phyloP scores from a whole-genome alignment of 495 filamentous ascomycete genomes.

The Penicillium verhagenii region DNA sequence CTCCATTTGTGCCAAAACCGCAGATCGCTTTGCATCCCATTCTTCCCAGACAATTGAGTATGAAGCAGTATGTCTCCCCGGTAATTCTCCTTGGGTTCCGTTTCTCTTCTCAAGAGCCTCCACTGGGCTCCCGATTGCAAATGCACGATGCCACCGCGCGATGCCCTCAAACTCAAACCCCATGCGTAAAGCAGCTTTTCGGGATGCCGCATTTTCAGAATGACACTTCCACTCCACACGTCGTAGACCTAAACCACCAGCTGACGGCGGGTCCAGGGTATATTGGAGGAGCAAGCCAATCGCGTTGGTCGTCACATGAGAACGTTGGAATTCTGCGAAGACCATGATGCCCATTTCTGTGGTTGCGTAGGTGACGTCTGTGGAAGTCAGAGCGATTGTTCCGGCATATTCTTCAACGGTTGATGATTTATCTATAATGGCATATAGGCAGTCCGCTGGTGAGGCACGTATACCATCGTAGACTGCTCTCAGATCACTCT shows the following conservation, averaged over 20 bases:
- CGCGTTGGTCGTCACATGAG: constrained; percentile 32
- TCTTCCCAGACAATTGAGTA: constrained; percentile 17
- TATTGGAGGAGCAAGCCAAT: constrained; percentile 30
- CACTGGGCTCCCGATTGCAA: constrained; percentile 2
- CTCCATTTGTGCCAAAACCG: constrained; percentile 9
- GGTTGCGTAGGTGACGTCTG: background rate
- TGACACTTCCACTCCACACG: constrained; percentile 30
- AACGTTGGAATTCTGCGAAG: constrained; percentile 25
- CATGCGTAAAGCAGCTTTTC: constrained; percentile 23
- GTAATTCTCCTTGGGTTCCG: constrained; percentile 6
- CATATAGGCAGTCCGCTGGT: background rate
- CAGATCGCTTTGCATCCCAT: constrained; percentile 11
- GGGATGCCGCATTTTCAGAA: constrained; percentile 20
- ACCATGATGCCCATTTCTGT: constrained; percentile 31
- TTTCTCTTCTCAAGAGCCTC: constrained; percentile 13
- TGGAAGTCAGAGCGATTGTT: background rate
- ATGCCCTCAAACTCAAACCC: constrained; percentile 30
- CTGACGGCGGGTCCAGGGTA: constrained; percentile 19
- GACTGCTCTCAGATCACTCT: constrained; percentile 1
- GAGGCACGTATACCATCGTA: background rate
- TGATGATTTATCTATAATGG: constrained; percentile 9
- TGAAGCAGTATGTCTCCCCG: constrained; percentile 11
- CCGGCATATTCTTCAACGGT: background rate
- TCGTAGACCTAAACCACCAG: constrained; percentile 28
- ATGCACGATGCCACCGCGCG: constrained; percentile 24